Conservation (phyloP, 1,284 basidiomycete genomes). For the Heterobasidion irregulare region DNA sequence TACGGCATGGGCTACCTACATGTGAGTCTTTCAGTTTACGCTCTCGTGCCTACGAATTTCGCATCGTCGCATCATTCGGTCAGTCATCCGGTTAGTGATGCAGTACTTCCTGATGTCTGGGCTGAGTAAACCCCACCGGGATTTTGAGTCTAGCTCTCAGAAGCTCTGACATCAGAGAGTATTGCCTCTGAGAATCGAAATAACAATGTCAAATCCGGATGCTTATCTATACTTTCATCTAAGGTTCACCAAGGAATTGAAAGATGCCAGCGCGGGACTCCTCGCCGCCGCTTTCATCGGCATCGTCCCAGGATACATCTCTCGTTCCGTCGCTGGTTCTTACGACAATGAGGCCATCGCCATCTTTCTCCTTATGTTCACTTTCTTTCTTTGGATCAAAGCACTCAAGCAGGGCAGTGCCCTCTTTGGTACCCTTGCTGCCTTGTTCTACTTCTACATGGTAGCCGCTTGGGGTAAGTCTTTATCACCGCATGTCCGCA, state of each 20-base stretch:
- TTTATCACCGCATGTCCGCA: neutral
- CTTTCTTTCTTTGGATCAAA: slow-evolving; percentile 97
- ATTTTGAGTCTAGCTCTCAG: no score
- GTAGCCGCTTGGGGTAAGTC: slow-evolving; percentile 95
- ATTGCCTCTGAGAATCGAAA: no score
- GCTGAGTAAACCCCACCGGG: no score
- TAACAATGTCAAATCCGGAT: neutral
- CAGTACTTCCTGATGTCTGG: no score
- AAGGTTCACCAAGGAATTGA: slow-evolving; percentile 93
- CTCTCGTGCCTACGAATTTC: neutral
- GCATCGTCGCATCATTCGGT: neutral
- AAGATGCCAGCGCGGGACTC: slow-evolving; percentile 88
- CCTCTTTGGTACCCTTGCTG: slow-evolving; percentile 84
- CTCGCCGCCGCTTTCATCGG: slow-evolving; percentile 98
- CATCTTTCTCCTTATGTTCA: slow-evolving; percentile 99
- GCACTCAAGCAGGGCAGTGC: slow-evolving; percentile 93
- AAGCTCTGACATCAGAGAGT: no score
- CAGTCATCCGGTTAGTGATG: no score
- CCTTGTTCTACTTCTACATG: slow-evolving; percentile 99
- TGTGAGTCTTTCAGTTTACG: slow-evolving; percentile 40
- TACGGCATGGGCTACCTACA: slow-evolving; percentile 96
- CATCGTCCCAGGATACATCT: slow-evolving; percentile 97
- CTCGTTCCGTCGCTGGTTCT: slow-evolving; percentile 96
- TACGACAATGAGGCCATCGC: slow-evolving; percentile 99
- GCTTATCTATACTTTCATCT: neutral